Conservation (phyloP, 192 early-diverging fungal species). For the Backusella psychrophila region DNA sequence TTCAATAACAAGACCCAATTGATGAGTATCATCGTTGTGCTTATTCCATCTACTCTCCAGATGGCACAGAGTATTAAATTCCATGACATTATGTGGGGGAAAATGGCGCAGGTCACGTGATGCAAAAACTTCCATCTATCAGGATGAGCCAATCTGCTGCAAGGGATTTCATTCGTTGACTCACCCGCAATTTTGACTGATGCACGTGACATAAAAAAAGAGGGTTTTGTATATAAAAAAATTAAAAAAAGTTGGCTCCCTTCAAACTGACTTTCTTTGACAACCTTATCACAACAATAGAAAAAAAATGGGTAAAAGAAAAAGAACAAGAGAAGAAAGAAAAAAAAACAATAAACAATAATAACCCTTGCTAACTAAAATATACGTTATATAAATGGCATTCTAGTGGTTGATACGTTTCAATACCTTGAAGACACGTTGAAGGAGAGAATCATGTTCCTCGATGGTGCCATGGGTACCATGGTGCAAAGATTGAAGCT, state of each 20-base stretch:
- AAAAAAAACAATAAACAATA: no score
- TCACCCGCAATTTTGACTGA: background rate
- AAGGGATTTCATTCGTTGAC: background rate
- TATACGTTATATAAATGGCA: background rate
- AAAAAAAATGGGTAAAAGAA: background rate
- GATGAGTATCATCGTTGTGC: no score
- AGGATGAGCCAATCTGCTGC: background rate
- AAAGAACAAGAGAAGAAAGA: background rate
- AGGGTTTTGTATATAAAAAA: background rate
- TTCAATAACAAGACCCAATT: no score
- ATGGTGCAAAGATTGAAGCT: constrained; percentile 85
- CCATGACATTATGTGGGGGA: no score
- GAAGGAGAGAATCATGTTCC: constrained; percentile 88
- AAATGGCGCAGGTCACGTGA: background rate
- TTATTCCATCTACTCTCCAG: no score
- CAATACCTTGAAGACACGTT: constrained; percentile 77
- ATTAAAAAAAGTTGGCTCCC: background rate
- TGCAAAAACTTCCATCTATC: background rate
- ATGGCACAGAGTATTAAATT: no score
- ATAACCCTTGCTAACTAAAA: background rate
- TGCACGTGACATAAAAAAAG: background rate
- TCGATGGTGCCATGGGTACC: constrained; percentile 97
- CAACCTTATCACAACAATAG: background rate
- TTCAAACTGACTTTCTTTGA: background rate
- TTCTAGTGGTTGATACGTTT: constrained; percentile 36